Conservation (phyloP, 371 early-diverging fungal species). For the Sporodiniella umbellata region DNA sequence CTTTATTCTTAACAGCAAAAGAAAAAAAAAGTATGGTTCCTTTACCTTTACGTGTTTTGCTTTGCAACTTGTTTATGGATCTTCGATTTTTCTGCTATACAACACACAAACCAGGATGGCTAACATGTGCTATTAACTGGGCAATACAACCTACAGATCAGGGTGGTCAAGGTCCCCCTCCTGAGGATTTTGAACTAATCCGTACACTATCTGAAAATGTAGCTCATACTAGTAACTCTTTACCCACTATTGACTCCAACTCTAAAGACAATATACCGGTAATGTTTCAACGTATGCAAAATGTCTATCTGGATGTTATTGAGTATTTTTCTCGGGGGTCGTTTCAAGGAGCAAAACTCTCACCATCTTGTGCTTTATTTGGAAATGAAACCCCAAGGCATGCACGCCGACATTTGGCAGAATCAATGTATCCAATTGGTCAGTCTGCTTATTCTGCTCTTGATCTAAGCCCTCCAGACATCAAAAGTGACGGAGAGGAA, state of each 20-base stretch:
- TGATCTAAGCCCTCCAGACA: slow-evolving; percentile 21
- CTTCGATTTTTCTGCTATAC: slow-evolving; percentile 64
- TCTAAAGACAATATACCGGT: slow-evolving; percentile 31
- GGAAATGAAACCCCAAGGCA: background rate
- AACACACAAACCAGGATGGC: slow-evolving; percentile 61
- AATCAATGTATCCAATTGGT: slow-evolving; percentile 13
- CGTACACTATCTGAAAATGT: slow-evolving; percentile 1
- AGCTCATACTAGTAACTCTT: background rate
- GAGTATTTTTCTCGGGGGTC: slow-evolving; percentile 18
- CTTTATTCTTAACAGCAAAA: slow-evolving; percentile 57
- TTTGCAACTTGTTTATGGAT: slow-evolving; percentile 54
- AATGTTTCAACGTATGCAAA: slow-evolving; percentile 39
- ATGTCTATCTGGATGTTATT: slow-evolving; percentile 28
- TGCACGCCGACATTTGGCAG: slow-evolving; percentile 2
- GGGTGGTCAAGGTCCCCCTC: background rate
- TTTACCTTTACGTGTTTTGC: slow-evolving; percentile 52
- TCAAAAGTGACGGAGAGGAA: background rate
- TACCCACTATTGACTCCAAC: slow-evolving; percentile 5
- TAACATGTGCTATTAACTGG: slow-evolving; percentile 58
- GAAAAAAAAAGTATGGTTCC: slow-evolving; percentile 52
- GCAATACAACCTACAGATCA: slow-evolving; percentile 23
- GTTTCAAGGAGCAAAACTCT: slow-evolving; percentile 10
- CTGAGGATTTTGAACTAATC: background rate
- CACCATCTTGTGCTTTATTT: background rate
- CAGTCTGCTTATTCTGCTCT: slow-evolving; percentile 16